Base-by-base conservation (phyloP, 73 alveolate genomes). In the Paramecium sexaurelia region DNA sequence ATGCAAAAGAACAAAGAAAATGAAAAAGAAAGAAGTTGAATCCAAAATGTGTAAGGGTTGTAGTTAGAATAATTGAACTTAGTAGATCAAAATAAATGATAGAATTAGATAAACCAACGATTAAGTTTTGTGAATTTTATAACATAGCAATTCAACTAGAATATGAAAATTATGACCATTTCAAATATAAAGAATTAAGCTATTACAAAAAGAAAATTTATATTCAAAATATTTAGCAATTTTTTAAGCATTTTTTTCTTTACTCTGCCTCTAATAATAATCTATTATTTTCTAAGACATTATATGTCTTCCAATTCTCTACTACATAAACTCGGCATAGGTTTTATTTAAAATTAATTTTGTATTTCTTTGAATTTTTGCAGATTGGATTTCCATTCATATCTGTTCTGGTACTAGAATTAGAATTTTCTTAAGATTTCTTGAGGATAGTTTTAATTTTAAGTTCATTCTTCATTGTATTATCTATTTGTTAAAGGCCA, bases 261-360 rank as follows among this genome's bases (percentile, higher is more conserved):
- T 26, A 32, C 26, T 61, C 83, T 7, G 41, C 11, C 7, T 61
- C 83, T 13, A 61, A 29, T 61, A 61, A 10, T 61, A 0, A 51
- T n/a, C 6, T 51, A 19, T 13, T 61, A 61, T 61, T 32, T 2
- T 61, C 43, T 11, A 61, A 13, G 1, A 61, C n/a, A 61, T 61
- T 61, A 61, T 26, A 61, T 61, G 20, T 61, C 11, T 61, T 61
- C 83, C 83, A 61, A 61, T 61, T 61, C 43, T 61, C 83, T 9
- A 61, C 83, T 11, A 61, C 26, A 22, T 61, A 13, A 3, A 61
- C 43, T 11, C 26, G 26, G 26, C 41, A 61, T 1, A 61, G 1
- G 39, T 61, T 61, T 61, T 61, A 61, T 32, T 61, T 61, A 61
- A 61, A 61, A 61, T 24, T 61, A 32, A 61, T 32, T 7, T 41